A percentile compares a stretch with the other conserved stretches of the same genome.
Conservation (phyloP, 345 rosid species). For the Reutealis trisperma region DNA sequence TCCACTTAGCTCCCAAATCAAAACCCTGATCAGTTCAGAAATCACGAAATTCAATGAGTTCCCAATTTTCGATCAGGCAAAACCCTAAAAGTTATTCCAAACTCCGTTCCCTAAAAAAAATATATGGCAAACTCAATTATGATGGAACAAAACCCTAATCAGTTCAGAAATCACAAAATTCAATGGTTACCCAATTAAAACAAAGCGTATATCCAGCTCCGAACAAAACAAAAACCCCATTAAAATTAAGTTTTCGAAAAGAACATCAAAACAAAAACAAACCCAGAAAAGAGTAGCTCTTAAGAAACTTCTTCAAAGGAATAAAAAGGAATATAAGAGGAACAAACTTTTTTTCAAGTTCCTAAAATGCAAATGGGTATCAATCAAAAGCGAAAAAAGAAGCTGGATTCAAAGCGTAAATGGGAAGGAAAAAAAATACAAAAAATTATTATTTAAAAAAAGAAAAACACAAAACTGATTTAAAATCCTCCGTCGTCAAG, state of each 20-base stretch:
- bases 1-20: constrained; percentile 15
- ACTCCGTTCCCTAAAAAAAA: no score
- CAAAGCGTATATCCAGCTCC: constrained; percentile 27
- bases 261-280: not conserved
- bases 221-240: constrained; percentile 16
- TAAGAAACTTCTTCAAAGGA: constrained; percentile 8
- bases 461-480: not conserved
- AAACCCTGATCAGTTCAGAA: constrained; percentile 34
- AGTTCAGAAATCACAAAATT: constrained; percentile 25
- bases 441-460: not conserved
- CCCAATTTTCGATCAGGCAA: constrained; percentile 33
- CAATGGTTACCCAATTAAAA: constrained; percentile 28
- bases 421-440: constrained; percentile 5
- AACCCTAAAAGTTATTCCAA: constrained; percentile 36
- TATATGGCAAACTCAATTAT: no score
- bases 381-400: constrained; percentile 34
- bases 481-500: not conserved
- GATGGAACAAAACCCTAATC: constrained; percentile 26
- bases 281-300: not conserved
- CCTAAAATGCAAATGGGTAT: constrained; percentile 36
- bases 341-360: constrained; percentile 10
- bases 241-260: not conserved
- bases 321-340: constrained; percentile 6
- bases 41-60: constrained; percentile 24
- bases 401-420: constrained; percentile 26